A percentile compares a stretch with the other conserved stretches of the same genome.
Conservation (phyloP, 1,139 yeast species). For the Candida sp. region DNA sequence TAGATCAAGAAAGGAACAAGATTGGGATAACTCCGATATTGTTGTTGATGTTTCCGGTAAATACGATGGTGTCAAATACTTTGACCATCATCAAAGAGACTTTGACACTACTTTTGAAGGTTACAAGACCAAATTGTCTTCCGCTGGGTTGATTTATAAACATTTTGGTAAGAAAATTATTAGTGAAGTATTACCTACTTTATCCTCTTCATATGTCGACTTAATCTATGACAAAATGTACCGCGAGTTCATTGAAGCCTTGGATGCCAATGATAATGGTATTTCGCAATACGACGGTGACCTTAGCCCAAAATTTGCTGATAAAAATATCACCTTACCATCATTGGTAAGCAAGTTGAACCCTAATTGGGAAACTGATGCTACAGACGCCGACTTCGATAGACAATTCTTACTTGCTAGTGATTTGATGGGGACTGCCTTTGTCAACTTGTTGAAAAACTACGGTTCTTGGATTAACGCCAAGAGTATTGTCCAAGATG, state of each 20-base stretch:
- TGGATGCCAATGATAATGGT: constrained; percentile 98
- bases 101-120: constrained; percentile 35
- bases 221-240: constrained; percentile 72
- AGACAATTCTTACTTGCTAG: constrained; percentile 68
- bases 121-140: constrained; percentile 70
- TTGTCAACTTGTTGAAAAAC: constrained; percentile 61
- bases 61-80: constrained; percentile 82
- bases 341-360: constrained; percentile 71
- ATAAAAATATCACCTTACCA: constrained; percentile 65
- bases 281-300: constrained; percentile 61
- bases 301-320: constrained; percentile 28
- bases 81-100: constrained; percentile 93
- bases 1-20: constrained; percentile 79
- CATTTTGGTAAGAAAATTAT: constrained; percentile 89
- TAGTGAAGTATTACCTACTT: constrained; percentile 27
- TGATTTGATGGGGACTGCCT: constrained; percentile 78
- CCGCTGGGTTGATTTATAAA: constrained; percentile 93
- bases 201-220: constrained; percentile 44
- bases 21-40: constrained; percentile 85
- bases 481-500: constrained; percentile 67
- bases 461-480: constrained; percentile 96
- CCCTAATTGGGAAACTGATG: constrained; percentile 77
- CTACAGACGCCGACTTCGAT: constrained; percentile 67
- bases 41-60: constrained; percentile 96
- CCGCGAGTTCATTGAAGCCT: constrained; percentile 81